phyloP scores from a whole-genome alignment of 176 grass and related monocot genomes.

The Eragrostis curvula region DNA sequence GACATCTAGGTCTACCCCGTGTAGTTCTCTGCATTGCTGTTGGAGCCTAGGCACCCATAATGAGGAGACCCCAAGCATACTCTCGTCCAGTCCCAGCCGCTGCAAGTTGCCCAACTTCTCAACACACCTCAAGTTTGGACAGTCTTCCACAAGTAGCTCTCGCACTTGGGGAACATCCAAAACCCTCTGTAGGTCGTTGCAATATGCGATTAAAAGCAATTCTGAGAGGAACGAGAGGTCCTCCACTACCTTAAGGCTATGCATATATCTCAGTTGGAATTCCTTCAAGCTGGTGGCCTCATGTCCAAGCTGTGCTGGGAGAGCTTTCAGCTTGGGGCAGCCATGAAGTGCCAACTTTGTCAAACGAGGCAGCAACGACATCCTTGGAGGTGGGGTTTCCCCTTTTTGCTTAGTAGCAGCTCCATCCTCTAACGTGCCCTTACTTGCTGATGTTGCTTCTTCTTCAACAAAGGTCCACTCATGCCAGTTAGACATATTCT shows the following conservation, averaged over 20 bases:
- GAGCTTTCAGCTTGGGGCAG: no score
- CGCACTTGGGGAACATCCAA: constrained; percentile 21
- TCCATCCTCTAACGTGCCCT: background rate
- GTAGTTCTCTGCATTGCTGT: background rate
- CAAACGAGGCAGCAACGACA: constrained; percentile 22
- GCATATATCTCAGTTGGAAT: no score
- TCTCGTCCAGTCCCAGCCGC: no score
- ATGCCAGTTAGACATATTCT: constrained; percentile 44
- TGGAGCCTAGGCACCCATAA: constrained; percentile 20
- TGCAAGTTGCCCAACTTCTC: no score
- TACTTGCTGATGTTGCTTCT: background rate
- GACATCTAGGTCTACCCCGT: background rate
- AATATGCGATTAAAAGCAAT: background rate
- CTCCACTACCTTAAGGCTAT: no score
- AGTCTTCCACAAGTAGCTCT: background rate
- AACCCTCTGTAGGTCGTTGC: constrained; percentile 1
- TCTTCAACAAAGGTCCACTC: constrained; percentile 44
- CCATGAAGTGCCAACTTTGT: accelerated
- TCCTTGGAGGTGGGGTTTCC: no score
- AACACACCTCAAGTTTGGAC: constrained; percentile 10
- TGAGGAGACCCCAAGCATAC: background rate
- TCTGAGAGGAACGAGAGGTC: no score
- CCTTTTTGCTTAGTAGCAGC: background rate
- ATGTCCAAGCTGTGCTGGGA: no score
- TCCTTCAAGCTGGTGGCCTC: no score